A percentile compares a stretch with the other conserved stretches of the same genome.
These are phyloP conservation scores for Rosa rugosa DNA, from an alignment of 306 rosid genomes.

Conservation along the genomic window DNA sequence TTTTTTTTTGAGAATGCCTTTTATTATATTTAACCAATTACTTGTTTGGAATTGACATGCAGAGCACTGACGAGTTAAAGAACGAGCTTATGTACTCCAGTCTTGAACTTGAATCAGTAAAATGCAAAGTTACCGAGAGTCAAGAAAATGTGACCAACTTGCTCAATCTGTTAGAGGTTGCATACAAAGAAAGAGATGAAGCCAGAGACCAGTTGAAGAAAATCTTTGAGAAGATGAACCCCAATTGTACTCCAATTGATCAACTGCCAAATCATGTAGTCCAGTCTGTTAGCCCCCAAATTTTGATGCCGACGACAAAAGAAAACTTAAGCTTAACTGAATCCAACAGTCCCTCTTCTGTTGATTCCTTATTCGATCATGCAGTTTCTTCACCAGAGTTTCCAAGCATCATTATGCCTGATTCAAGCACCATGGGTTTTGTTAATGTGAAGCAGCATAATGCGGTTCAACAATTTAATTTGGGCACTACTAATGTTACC, in stretches of 20 bases:
- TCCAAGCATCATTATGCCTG: slow-evolving; percentile 46
- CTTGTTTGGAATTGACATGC: slow-evolving; percentile 23
- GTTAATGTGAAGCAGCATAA: slow-evolving; percentile 19
- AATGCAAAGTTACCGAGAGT: slow-evolving; percentile 33
- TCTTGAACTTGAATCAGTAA: slow-evolving; percentile 41
- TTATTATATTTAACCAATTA: background rate
- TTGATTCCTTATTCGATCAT: slow-evolving; percentile 57
- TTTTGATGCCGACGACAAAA: slow-evolving; percentile 41
- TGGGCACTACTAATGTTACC: background rate
- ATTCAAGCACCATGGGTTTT: slow-evolving; percentile 38
- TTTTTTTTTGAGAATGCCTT: too few species aligned
- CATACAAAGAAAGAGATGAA: slow-evolving; percentile 58
- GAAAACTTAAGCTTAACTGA: slow-evolving; percentile 52
- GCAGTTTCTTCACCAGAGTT: slow-evolving; percentile 62
- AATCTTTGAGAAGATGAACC: slow-evolving; percentile 23
- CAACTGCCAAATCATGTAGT: slow-evolving; percentile 3
- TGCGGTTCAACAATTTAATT: slow-evolving; percentile 23
- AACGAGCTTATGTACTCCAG: slow-evolving; percentile 37
- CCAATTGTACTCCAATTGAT: slow-evolving; percentile 22
- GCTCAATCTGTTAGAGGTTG: slow-evolving; percentile 36
- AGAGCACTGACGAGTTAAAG: slow-evolving; percentile 52
- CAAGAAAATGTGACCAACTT: slow-evolving; percentile 36
- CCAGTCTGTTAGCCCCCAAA: slow-evolving; percentile 31
- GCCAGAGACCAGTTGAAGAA: slow-evolving; percentile 52
- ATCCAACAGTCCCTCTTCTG: slow-evolving; percentile 47